A percentile compares a stretch with the other conserved stretches of the same genome.
Evolutionary conservation across 164 flowering plant species (phyloP).

Genomic region (Cinnamomum chago): DNA sequence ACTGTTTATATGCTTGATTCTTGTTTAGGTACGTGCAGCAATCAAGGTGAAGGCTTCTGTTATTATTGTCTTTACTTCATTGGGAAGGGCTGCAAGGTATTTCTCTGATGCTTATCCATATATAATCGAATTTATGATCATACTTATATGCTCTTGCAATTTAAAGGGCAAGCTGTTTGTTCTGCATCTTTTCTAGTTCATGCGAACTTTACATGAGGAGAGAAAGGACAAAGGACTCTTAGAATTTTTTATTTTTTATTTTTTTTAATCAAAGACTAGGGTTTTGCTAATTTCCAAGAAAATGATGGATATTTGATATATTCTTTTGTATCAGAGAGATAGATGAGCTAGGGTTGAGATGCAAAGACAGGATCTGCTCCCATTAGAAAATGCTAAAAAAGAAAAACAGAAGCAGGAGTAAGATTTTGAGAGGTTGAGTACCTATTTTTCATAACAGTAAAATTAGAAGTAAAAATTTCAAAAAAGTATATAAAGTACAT

Average conservation of each 20-base stretch:
- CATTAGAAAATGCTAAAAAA: neutral
- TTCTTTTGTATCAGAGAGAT: too few species aligned
- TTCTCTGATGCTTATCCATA: neutral
- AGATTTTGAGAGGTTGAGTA: too few species aligned
- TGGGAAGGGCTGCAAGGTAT: slow-evolving; percentile 94
- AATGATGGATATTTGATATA: too few species aligned
- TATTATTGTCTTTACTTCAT: slow-evolving; percentile 77
- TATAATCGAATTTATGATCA: neutral
- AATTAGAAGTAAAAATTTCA: too few species aligned
- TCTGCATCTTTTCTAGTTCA: neutral
- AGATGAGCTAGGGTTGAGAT: too few species aligned
- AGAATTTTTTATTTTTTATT: too few species aligned
- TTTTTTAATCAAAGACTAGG: too few species aligned
- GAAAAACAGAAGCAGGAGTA: too few species aligned
- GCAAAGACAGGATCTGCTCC: neutral
- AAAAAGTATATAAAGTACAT: too few species aligned
- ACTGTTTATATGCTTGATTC: neutral
- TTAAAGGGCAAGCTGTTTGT: neutral
- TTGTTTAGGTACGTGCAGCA: slow-evolving; percentile 73
- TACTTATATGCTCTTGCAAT: neutral
- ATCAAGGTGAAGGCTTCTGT: slow-evolving; percentile 88
- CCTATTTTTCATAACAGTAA: too few species aligned
- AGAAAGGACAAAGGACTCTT: neutral
- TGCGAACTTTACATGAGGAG: neutral
- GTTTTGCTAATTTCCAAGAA: too few species aligned